phyloP scores from a whole-genome alignment of 805 yeast genomes.

The Cyberlindnera sargentensis region DNA sequence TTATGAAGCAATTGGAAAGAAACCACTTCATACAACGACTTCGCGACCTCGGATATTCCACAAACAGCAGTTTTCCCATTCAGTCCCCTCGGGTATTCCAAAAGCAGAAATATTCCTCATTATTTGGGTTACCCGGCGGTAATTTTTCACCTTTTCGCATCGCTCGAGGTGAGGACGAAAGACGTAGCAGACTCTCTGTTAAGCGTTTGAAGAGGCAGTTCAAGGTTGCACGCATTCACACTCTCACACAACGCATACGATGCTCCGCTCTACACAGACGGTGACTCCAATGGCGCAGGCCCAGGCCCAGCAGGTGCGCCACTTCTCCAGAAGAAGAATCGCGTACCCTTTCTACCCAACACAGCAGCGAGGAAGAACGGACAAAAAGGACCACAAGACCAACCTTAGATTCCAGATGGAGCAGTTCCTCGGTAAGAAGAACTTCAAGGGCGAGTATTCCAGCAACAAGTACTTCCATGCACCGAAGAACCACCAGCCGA shows the following conservation, averaged over 20 bases:
- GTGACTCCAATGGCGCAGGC: background rate
- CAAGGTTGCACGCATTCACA: no score
- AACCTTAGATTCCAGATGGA: slow-evolving; percentile 58
- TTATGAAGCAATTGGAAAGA: no score
- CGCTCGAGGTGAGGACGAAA: no score
- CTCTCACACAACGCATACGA: no score
- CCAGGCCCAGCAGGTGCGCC: slow-evolving; percentile 30
- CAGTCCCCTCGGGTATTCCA: no score
- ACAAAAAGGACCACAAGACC: slow-evolving; percentile 38
- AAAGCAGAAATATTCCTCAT: no score
- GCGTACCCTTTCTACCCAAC: slow-evolving; percentile 50
- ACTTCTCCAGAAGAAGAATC: slow-evolving; percentile 42
- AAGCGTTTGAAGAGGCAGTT: no score
- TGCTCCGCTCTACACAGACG: no score
- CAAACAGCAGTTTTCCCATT: no score
- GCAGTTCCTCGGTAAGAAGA: slow-evolving; percentile 76
- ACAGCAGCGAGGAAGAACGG: slow-evolving; percentile 33
- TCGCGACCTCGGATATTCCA: background rate
- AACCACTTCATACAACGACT: background rate
- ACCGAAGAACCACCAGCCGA: slow-evolving; percentile 61
- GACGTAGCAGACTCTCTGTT: no score
- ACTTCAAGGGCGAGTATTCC: slow-evolving; percentile 74
- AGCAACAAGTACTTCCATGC: slow-evolving; percentile 69
- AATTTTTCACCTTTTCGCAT: background rate
- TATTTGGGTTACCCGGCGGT: slow-evolving; percentile 1